Conservation (phyloP, 1,284 basidiomycete genomes). For the Heterobasidion annosum region DNA sequence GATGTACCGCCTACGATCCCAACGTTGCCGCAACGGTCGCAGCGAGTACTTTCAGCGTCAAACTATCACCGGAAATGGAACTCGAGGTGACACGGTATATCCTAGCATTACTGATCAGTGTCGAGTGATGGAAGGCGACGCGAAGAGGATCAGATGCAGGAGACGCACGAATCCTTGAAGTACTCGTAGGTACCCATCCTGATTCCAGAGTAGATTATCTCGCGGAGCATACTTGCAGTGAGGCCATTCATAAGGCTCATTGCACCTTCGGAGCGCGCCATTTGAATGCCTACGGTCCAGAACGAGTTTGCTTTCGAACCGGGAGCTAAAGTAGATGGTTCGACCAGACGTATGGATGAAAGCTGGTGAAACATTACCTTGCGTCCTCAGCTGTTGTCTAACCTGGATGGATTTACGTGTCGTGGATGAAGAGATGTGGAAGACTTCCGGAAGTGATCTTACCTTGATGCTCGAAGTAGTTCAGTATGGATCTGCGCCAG, state of each 20-base stretch:
- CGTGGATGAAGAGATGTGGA: not conserved
- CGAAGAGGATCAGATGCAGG: too few relatives aligned
- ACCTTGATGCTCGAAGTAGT: constrained; percentile 17
- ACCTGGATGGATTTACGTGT: not conserved
- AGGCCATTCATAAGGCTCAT: constrained; percentile 24
- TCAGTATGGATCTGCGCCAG: not conserved
- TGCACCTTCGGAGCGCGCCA: constrained; percentile 24
- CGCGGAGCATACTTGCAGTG: constrained; percentile 27
- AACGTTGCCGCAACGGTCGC: constrained; percentile 25
- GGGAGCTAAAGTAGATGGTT: constrained; percentile 13
- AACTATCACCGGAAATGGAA: constrained; percentile 21
- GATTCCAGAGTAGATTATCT: constrained; percentile 26
- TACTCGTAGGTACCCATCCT: constrained; percentile 29
- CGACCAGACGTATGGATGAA: not conserved
- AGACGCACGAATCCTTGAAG: constrained; percentile 27
- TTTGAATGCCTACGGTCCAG: constrained; percentile 24
- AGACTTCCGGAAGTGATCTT: not conserved
- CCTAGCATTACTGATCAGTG: not conserved
- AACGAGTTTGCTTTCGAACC: constrained; percentile 22
- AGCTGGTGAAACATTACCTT: constrained; percentile 15
- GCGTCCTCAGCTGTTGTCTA: constrained; percentile 24
- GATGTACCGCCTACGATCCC: constrained; percentile 18
- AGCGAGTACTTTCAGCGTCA: constrained; percentile 25
- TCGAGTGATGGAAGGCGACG: too few relatives aligned
- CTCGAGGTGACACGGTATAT: constrained; percentile 17